phyloP scores from a whole-genome alignment of 768 basidiomycete species.

The Leccinum sublutescens region DNA sequence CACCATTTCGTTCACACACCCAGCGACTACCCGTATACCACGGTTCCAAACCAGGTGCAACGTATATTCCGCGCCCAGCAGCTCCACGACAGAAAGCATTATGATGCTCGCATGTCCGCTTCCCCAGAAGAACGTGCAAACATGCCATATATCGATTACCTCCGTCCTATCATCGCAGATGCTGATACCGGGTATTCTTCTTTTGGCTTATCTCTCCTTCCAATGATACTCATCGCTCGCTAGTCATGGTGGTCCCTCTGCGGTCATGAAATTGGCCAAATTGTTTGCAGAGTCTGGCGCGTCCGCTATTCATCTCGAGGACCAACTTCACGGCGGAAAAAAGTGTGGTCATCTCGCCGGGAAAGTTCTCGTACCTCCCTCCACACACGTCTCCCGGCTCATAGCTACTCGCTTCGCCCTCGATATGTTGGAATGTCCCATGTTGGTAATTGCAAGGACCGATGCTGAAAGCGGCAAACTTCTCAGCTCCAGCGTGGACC shows the following conservation, averaged over 20 bases:
- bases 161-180: slow-evolving; percentile 92
- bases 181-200: slow-evolving; percentile 82
- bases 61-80: slow-evolving; percentile 89
- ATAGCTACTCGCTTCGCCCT: slow-evolving; percentile 86
- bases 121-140: slow-evolving; percentile 62
- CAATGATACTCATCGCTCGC: slow-evolving; percentile 8
- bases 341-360: slow-evolving; percentile 93
- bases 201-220: not conserved
- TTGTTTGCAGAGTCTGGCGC: slow-evolving; percentile 95
- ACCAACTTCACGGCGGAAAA: slow-evolving; percentile 93
- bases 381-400: slow-evolving; percentile 82
- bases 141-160: slow-evolving; percentile 81
- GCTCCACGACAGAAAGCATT: slow-evolving; percentile 90
- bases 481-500: slow-evolving; percentile 80
- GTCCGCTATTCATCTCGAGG: slow-evolving; percentile 88
- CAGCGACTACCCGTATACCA: slow-evolving; percentile 94
- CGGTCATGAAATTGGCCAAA: slow-evolving; percentile 93
- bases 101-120: slow-evolving; percentile 75
- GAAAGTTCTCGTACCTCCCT: slow-evolving; percentile 90
- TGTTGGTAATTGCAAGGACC: slow-evolving; percentile 88
- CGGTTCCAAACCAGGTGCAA: slow-evolving; percentile 94
- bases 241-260: slow-evolving; percentile 89
- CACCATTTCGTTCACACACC: slow-evolving; percentile 3
- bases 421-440: slow-evolving; percentile 84
- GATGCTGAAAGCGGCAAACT: slow-evolving; percentile 88